phyloP scores from a whole-genome alignment of 1,139 yeast genomes.

The Suzukiozyma palmioleophila region DNA sequence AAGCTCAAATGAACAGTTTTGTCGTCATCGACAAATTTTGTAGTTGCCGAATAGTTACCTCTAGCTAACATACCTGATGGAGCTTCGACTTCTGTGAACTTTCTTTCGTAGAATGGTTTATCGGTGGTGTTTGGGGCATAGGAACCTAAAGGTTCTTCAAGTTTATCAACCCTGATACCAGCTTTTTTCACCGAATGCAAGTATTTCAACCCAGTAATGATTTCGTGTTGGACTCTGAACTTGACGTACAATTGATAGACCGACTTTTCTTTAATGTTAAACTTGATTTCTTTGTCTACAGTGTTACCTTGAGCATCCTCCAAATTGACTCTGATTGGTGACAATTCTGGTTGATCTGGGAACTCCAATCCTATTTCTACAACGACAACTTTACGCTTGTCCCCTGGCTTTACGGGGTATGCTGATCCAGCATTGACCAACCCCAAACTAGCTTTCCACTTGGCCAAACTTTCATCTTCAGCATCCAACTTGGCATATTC shows the following conservation, averaged over 20 bases:
- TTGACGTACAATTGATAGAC: slow-evolving; percentile 68
- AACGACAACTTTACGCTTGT: slow-evolving; percentile 72
- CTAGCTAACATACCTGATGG: slow-evolving; percentile 88
- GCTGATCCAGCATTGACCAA: slow-evolving; percentile 50
- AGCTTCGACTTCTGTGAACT: slow-evolving; percentile 83
- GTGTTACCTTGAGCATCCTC: slow-evolving; percentile 52
- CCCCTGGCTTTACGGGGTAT: slow-evolving; percentile 66
- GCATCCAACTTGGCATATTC: slow-evolving; percentile 85
- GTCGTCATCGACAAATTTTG: slow-evolving; percentile 88
- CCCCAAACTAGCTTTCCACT: slow-evolving; percentile 92
- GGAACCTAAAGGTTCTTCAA: slow-evolving; percentile 86
- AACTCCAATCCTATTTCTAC: slow-evolving; percentile 70
- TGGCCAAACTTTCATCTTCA: slow-evolving; percentile 84
- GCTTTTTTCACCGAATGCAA: slow-evolving; percentile 81
- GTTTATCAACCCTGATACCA: slow-evolving; percentile 81
- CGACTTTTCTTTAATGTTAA: slow-evolving; percentile 75
- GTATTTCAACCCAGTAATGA: slow-evolving; percentile 85
- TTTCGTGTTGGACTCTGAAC: slow-evolving; percentile 86
- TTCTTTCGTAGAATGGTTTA: slow-evolving; percentile 76
- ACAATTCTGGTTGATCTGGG: slow-evolving; percentile 51
- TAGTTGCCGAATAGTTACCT: slow-evolving; percentile 76
- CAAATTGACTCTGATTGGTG: slow-evolving; percentile 60
- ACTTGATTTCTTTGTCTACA: slow-evolving; percentile 51
- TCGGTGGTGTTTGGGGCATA: slow-evolving; percentile 86
- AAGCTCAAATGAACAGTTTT: slow-evolving; percentile 66